Evolutionary conservation across 495 filamentous ascomycete genomes (phyloP), one percentile per base, ranked within the genome.

Genomic region (Darksidea phi): DNA sequence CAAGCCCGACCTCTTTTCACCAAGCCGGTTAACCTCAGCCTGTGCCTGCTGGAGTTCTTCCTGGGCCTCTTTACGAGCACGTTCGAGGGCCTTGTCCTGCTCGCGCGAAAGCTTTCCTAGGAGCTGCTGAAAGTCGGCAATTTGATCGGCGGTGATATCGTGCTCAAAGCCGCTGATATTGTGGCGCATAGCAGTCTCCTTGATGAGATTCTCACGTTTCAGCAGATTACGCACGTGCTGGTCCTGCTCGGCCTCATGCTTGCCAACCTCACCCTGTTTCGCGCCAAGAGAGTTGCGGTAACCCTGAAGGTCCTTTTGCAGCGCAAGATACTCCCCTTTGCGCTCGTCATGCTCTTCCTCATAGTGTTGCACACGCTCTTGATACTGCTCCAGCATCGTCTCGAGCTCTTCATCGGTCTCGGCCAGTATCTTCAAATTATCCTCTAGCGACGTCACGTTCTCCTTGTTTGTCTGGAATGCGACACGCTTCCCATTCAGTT

Each of bases 181-280:
- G 71, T 97, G 90, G n/a, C 76, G 77, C 25, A 85, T 80, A 17
- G 91, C 88, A 43, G 88, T 82, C 11, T 95, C 86, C 63, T 83
- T 89, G 58, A 97, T 85, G 72, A 95, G 80, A 1, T 75, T 77
- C 59, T 86, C 79, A 24, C 93, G 86, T 23, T 80, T 73, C 61
- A 81, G 76, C 5, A 96, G 67, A 50, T 95, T 88, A 11, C 84
- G 83, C 69, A 96, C 90, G 67, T 93, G 91, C 61, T 87, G 88
- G 67, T 86, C 85, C 72, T 91, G 89, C 70, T 96, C 85, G 7
- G 92, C 91, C 72, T 94, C 84, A 67, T 85, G 84, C 68, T 86
- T 90, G 26, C 94, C 94, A 66, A 85, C 80, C 70, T 97, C 94
- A 13, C 86, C 84, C 46, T 90, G 84, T 72, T 96, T 97, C 38